Evolutionary conservation across 1,284 basidiomycete species (phyloP).

Genomic region (Marasmius tenuissimus): DNA sequence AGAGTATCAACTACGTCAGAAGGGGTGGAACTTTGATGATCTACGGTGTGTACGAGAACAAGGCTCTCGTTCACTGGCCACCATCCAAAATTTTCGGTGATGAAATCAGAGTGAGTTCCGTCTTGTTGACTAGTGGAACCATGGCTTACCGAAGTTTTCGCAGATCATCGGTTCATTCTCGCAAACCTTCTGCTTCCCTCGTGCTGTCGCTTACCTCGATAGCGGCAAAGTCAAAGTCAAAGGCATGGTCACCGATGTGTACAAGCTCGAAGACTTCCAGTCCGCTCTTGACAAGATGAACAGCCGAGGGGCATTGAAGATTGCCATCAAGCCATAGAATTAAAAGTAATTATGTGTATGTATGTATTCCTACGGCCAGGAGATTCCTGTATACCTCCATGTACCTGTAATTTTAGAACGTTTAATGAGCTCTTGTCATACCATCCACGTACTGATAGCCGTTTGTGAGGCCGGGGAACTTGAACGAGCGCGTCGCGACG

Average conservation of each 20-base stretch:
- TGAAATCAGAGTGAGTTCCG: slow-evolving; percentile 67
- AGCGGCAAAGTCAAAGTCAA: slow-evolving; percentile 80
- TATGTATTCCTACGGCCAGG: background rate
- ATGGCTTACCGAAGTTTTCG: background rate
- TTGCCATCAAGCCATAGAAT: slow-evolving; percentile 50
- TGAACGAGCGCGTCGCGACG: too few species aligned
- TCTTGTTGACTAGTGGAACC: background rate
- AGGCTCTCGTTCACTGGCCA: slow-evolving; percentile 24
- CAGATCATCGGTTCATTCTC: slow-evolving; percentile 87
- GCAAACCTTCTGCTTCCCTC: slow-evolving; percentile 85
- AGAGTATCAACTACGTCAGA: slow-evolving; percentile 82
- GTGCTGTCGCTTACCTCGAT: slow-evolving; percentile 84
- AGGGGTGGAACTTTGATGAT: slow-evolving; percentile 76
- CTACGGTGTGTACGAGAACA: slow-evolving; percentile 74
- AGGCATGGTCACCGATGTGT: slow-evolving; percentile 84
- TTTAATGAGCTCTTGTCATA: too few species aligned
- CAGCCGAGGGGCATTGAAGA: slow-evolving; percentile 68
- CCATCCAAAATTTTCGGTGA: slow-evolving; percentile 73
- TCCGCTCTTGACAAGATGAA: slow-evolving; percentile 85
- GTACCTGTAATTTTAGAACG: background rate
- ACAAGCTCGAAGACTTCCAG: slow-evolving; percentile 78
- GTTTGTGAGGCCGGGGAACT: too few species aligned
- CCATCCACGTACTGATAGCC: too few species aligned
- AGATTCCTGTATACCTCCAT: background rate
- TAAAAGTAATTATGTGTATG: too few species aligned